These are phyloP conservation scores for Spatholobus suberectus DNA, from an alignment of 306 rosid species.

Conservation along the genomic window DNA sequence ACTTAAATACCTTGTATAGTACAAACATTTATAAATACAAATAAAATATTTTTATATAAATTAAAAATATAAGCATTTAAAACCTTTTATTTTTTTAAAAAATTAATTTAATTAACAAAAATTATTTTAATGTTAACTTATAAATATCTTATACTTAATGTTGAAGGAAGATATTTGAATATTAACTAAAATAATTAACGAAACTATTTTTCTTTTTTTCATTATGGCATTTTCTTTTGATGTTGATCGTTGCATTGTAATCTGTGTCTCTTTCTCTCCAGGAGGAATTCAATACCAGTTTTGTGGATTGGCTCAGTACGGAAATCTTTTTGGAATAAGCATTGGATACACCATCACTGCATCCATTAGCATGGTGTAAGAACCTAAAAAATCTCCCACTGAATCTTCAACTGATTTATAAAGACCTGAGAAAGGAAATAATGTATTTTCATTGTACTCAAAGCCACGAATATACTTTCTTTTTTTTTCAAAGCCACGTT, in stretches of 20 bases:
- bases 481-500: neutral
- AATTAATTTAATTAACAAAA: too few relatives aligned
- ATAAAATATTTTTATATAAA: too few relatives aligned
- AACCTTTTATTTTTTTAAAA: neutral
- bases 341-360: conserved; percentile 52
- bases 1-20: too few relatives aligned
- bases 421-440: neutral
- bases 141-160: too few relatives aligned
- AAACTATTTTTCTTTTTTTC: too few relatives aligned
- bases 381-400: neutral
- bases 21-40: too few relatives aligned
- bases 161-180: too few relatives aligned
- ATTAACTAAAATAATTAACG: too few relatives aligned
- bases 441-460: neutral
- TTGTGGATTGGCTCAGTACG: conserved; percentile 50
- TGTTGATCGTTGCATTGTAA: neutral
- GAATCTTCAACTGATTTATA: neutral
- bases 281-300: conserved; percentile 43
- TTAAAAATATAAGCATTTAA: too few relatives aligned
- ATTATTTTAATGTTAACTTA: too few relatives aligned
- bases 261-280: neutral
- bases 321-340: conserved; percentile 38
- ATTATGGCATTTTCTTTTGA: neutral
- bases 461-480: too few relatives aligned
- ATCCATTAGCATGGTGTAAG: conserved; percentile 62